phyloP scores from a whole-genome alignment of 2,329 filamentous ascomycete genomes.

The Dactylonectria macrodidyma region DNA sequence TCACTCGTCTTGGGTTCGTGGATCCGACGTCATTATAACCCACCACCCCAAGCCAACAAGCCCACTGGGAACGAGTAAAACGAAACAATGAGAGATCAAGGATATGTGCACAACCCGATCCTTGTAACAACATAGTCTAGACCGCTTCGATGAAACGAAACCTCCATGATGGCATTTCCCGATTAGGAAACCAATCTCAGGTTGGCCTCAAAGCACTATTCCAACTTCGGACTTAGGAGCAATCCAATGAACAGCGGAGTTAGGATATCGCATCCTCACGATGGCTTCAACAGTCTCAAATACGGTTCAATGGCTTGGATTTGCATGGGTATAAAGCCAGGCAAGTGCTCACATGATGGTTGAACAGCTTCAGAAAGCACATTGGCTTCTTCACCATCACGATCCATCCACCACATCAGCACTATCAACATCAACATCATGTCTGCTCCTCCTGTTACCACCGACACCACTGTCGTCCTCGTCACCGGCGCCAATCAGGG shows the following conservation, averaged over 20 bases:
- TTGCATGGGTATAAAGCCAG: conserved; percentile 21
- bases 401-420: conserved; percentile 1
- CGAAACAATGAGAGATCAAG: not conserved
- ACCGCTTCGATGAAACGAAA: not conserved
- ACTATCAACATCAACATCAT: conserved; percentile 19
- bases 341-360: not conserved
- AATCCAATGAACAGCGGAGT: conserved; percentile 23
- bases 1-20: not conserved
- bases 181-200: conserved; percentile 38
- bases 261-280: not conserved
- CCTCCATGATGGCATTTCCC: conserved; percentile 19
- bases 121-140: conserved; percentile 1
- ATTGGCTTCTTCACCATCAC: conserved; percentile 12
- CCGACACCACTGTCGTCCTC: conserved; percentile 28
- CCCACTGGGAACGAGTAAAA: not conserved
- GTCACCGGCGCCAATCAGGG: conserved; percentile 35
- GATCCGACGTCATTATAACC: not conserved
- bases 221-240: conserved; percentile 36
- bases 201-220: conserved; percentile 30
- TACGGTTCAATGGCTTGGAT: not conserved
- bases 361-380: conserved; percentile 6
- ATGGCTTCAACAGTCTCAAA: not conserved
- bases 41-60: not conserved
- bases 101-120: not conserved
- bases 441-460: conserved; percentile 23